Percentiles rank a stretch among this genome's conserved stretches.
Conservation (phyloP, 2,329 filamentous ascomycete species). For the Sclerotinia sclerotiorum region DNA sequence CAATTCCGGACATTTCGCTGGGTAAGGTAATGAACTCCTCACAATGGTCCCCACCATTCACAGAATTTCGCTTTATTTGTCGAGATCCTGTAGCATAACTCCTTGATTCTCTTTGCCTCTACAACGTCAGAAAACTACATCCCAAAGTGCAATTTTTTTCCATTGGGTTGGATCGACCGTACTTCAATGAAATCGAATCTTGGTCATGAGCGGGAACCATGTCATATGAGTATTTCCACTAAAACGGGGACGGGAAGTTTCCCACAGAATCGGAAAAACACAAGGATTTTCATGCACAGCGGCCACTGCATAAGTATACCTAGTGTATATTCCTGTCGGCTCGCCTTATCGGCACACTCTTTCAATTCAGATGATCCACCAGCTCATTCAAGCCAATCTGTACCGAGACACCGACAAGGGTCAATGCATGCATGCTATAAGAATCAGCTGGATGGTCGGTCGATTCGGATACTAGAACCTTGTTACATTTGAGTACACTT, state of each 20-base stretch:
- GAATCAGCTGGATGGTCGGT: background rate
- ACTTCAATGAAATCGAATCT: background rate
- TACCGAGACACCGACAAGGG: background rate
- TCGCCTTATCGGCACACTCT: constrained; percentile 6
- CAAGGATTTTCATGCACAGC: background rate
- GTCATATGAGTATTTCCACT: background rate
- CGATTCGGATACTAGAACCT: background rate
- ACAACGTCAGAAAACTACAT: background rate
- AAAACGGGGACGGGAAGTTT: background rate
- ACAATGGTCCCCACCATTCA: background rate
- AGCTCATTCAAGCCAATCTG: background rate
- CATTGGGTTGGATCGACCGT: background rate
- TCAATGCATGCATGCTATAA: background rate
- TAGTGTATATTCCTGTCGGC: background rate
- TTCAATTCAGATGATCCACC: background rate
- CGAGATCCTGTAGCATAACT: background rate
- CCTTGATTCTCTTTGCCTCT: background rate
- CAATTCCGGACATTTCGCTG: background rate
- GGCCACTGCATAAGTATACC: background rate
- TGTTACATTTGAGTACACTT: background rate
- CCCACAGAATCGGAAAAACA: background rate
- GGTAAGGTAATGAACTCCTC: no score
- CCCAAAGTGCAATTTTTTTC: background rate
- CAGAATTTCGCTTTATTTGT: background rate
- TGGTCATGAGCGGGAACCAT: background rate